Conservation (phyloP, 2,329 filamentous ascomycete genomes). For the Fonsecaea nubica region DNA sequence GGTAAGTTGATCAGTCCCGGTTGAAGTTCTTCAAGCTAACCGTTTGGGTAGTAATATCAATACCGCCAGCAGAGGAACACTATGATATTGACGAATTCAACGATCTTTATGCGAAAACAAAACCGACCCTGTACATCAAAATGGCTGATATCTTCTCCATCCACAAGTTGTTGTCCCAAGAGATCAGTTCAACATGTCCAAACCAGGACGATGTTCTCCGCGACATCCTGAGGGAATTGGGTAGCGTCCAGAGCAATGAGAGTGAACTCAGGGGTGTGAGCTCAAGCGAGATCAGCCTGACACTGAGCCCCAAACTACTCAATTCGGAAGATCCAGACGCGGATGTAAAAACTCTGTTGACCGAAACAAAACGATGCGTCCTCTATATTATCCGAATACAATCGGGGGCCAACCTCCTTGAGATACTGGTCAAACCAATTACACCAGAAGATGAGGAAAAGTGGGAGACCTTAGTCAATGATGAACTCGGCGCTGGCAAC, state of each 20-base stretch:
- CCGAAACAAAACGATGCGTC: constrained; percentile 97
- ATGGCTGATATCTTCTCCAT: constrained; percentile 97
- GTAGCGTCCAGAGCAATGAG: constrained; percentile 95
- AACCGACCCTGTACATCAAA: constrained; percentile 98
- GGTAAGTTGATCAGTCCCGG: constrained; percentile 50
- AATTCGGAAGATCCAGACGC: constrained; percentile 92
- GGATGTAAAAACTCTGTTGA: constrained; percentile 88
- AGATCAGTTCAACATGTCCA: constrained; percentile 78
- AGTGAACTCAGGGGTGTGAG: constrained; percentile 87
- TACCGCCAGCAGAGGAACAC: constrained; percentile 84
- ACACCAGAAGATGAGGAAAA: constrained; percentile 84
- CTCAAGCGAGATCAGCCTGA: constrained; percentile 88
- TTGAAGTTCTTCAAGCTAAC: constrained; percentile 44
- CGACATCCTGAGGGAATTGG: constrained; percentile 90
- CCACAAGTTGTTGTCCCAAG: constrained; percentile 82
- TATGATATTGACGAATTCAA: constrained; percentile 99
- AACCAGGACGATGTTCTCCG: constrained; percentile 84
- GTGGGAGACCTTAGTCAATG: constrained; percentile 80
- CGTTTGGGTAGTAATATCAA: constrained; percentile 68
- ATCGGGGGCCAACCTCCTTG: constrained; percentile 87
- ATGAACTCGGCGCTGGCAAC: constrained; percentile 75
- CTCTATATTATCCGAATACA: constrained; percentile 98
- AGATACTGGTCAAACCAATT: constrained; percentile 92
- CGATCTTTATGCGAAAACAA: constrained; percentile 93
- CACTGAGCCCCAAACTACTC: constrained; percentile 85